Conservation (phyloP, 768 basidiomycete genomes). For the Ramaria sp. region DNA sequence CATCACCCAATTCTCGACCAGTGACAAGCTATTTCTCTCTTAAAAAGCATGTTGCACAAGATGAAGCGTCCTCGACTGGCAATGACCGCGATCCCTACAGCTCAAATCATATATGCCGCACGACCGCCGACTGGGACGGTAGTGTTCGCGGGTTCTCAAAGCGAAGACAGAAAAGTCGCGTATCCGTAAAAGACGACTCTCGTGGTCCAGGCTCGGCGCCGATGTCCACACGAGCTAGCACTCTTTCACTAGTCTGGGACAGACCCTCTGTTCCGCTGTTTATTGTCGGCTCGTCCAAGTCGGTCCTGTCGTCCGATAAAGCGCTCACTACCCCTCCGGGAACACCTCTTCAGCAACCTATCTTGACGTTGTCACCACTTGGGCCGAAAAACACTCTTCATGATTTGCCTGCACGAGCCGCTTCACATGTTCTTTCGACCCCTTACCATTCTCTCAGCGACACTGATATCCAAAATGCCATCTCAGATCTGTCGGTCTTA, state of each 20-base stretch:
- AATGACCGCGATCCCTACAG: background rate
- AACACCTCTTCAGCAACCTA: conserved; percentile 16
- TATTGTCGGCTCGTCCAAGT: conserved; percentile 30
- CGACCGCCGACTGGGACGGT: conserved; percentile 31
- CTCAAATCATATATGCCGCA: conserved; percentile 15
- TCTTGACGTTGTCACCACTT: conserved; percentile 7
- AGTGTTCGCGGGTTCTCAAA: conserved; percentile 48
- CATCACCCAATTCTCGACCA: conserved; percentile 16
- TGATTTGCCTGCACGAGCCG: conserved; percentile 11
- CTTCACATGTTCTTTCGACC: conserved; percentile 46
- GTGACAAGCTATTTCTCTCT: conserved; percentile 48
- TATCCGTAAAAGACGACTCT: background rate
- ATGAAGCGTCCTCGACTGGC: conserved; percentile 7
- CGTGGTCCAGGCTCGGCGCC: background rate
- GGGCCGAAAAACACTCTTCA: conserved; percentile 5
- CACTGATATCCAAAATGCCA: conserved; percentile 54
- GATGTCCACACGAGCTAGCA: conserved; percentile 19
- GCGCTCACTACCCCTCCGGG: conserved; percentile 19
- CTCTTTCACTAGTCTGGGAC: conserved; percentile 33
- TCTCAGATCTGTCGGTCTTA: conserved; percentile 33
- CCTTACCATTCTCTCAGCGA: conserved; percentile 75
- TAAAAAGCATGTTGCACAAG: conserved; percentile 29
- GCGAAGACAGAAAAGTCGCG: conserved; percentile 20
- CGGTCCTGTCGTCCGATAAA: conserved; percentile 14
- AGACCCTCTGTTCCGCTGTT: conserved; percentile 28